phyloP scores from a whole-genome alignment of 2,329 filamentous ascomycete genomes.

The Dothistroma septosporum region DNA sequence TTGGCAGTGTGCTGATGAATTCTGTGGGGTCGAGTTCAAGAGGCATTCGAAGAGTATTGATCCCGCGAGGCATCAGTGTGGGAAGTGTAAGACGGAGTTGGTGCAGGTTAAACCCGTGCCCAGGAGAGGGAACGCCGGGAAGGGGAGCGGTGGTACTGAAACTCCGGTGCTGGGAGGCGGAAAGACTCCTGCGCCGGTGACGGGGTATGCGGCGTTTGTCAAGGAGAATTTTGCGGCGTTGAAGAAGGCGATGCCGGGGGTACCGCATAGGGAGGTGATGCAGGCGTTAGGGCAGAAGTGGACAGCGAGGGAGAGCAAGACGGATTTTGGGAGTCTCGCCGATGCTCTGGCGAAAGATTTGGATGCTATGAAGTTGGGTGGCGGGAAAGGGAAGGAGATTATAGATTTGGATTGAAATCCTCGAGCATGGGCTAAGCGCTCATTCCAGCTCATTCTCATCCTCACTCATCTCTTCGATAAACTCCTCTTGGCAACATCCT shows the following conservation, averaged over 20 bases:
- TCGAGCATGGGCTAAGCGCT: not conserved
- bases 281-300: conserved; percentile 61
- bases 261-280: conserved; percentile 64
- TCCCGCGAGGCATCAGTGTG: conserved; percentile 66
- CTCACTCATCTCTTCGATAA: not conserved
- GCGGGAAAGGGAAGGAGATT: conserved; percentile 4
- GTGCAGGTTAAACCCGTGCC: conserved; percentile 77
- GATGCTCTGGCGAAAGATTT: conserved; percentile 14
- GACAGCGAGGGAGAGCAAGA: conserved; percentile 21
- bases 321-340: conserved; percentile 1
- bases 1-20: conserved; percentile 63
- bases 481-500: not conserved
- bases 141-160: conserved; percentile 20
- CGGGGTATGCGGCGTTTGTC: conserved; percentile 57
- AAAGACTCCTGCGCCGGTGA: conserved; percentile 27
- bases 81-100: conserved; percentile 64
- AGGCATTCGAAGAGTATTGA: conserved; percentile 85
- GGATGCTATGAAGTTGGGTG: conserved; percentile 16
- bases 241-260: conserved; percentile 53
- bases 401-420: conserved; percentile 14
- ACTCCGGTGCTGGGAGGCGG: not conserved
- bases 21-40: conserved; percentile 69
- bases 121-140: conserved; percentile 35
- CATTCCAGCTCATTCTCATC: not conserved
- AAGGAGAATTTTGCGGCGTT: conserved; percentile 64